A percentile compares a stretch with the other conserved stretches of the same genome.
Conservation (phyloP, 1,139 yeast genomes). For the Saccharomyces hybrid region DNA sequence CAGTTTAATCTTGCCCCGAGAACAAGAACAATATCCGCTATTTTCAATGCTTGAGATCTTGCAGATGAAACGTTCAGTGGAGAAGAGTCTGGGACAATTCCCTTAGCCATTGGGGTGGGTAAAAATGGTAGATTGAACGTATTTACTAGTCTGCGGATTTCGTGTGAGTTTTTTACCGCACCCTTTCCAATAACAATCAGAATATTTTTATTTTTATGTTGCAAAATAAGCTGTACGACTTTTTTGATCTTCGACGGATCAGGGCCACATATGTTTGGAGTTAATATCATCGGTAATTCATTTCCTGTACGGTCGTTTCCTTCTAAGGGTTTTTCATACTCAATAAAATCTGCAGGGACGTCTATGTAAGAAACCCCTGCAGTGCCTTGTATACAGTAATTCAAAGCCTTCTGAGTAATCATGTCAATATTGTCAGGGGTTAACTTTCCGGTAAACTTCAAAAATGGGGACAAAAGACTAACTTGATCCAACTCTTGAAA, state of each 20-base stretch:
- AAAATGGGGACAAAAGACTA: slow-evolving; percentile 37
- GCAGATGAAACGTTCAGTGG: slow-evolving; percentile 48
- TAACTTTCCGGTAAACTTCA: slow-evolving; percentile 46
- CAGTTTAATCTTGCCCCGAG: slow-evolving; percentile 60
- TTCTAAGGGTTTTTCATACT: background rate
- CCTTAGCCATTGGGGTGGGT: slow-evolving; percentile 72
- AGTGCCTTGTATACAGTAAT: slow-evolving; percentile 40
- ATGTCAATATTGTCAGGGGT: slow-evolving; percentile 32
- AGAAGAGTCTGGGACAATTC: slow-evolving; percentile 47
- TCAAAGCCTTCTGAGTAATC: slow-evolving; percentile 43
- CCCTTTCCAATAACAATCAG: slow-evolving; percentile 59
- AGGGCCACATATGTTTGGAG: slow-evolving; percentile 30
- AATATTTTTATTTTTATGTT: slow-evolving; percentile 37
- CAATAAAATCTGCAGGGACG: slow-evolving; percentile 52
- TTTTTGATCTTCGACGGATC: slow-evolving; percentile 33
- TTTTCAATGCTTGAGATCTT: slow-evolving; percentile 45
- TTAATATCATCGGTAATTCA: slow-evolving; percentile 8
- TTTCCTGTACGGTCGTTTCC: background rate
- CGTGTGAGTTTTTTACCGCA: slow-evolving; percentile 39
- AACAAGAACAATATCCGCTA: slow-evolving; percentile 48
- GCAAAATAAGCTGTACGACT: slow-evolving; percentile 32
- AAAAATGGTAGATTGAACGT: slow-evolving; percentile 43
- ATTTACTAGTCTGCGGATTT: slow-evolving; percentile 36
- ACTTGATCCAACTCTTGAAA: slow-evolving; percentile 63
- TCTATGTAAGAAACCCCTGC: slow-evolving; percentile 57